These are phyloP conservation scores for Yarrowia deformans DNA, from an alignment of 805 yeast species.

Conservation along the genomic window DNA sequence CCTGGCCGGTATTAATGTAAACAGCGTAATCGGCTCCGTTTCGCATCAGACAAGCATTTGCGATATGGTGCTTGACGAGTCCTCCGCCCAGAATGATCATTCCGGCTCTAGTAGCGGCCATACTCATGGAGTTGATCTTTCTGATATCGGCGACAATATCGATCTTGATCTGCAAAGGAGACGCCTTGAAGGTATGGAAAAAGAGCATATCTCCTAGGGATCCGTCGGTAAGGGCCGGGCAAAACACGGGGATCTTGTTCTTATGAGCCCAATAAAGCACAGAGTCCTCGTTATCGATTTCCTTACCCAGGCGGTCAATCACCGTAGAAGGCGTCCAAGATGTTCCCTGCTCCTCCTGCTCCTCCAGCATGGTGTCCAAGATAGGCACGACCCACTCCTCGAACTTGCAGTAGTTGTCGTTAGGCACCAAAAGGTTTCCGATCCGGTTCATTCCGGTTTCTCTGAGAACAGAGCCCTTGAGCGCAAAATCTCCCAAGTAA, in stretches of 20 bases:
- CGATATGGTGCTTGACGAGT: constrained; percentile 92
- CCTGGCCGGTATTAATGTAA: constrained; percentile 97
- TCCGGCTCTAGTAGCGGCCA: constrained; percentile 94
- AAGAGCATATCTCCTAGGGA: constrained; percentile 98
- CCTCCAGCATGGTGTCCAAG: constrained; percentile 83
- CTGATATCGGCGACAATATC: constrained; percentile 96
- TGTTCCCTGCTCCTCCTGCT: constrained; percentile 74
- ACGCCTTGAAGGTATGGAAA: constrained; percentile 95
- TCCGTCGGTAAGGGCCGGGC: constrained; percentile 98
- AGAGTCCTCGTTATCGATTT: constrained; percentile 90
- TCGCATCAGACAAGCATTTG: constrained; percentile 98
- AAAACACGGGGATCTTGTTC: constrained; percentile 93
- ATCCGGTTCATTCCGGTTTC: constrained; percentile 97
- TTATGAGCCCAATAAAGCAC: constrained; percentile 98
- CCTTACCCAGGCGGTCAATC: constrained; percentile 93
- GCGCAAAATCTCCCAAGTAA: constrained; percentile 86
- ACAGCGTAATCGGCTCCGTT: constrained; percentile 99
- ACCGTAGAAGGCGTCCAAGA: constrained; percentile 93
- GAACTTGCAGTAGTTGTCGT: constrained; percentile 95
- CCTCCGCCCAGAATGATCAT: constrained; percentile 98
- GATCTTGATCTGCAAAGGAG: constrained; percentile 85
- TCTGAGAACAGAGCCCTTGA: constrained; percentile 82
- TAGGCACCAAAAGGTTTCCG: constrained; percentile 95
- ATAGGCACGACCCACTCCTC: constrained; percentile 99
- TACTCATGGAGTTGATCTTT: constrained; percentile 86